These are phyloP conservation scores for Microcyclosporella mali DNA, from an alignment of 2,329 filamentous ascomycete genomes.

Conservation along the genomic window DNA sequence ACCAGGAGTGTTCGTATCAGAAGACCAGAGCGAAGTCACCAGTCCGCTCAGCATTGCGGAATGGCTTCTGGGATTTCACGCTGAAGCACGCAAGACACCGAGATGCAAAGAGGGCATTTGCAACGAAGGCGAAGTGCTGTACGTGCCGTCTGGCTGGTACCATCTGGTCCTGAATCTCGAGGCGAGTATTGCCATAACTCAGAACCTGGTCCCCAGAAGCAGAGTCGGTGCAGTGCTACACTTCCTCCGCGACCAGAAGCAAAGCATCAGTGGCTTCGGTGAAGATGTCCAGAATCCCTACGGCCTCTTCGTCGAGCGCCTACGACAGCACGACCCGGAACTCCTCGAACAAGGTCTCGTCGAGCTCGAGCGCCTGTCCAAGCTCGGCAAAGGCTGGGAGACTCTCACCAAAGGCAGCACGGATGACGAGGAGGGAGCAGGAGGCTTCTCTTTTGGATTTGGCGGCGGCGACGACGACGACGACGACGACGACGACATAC, in stretches of 20 bases:
- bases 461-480: conserved; percentile 45
- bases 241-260: conserved; percentile 74
- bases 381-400: conserved; percentile 79
- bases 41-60: conserved; percentile 93
- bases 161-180: conserved; percentile 90
- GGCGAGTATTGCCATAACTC: conserved; percentile 78
- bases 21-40: conserved; percentile 87
- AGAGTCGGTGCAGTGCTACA: conserved; percentile 69
- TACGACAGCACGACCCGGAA: conserved; percentile 58
- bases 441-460: conserved; percentile 59
- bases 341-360: conserved; percentile 60
- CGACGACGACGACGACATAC: too few species aligned
- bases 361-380: conserved; percentile 57
- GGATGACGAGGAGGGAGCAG: conserved; percentile 41
- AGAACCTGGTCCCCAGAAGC: conserved; percentile 81
- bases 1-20: conserved; percentile 83
- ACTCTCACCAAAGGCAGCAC: conserved; percentile 57
- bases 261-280: conserved; percentile 82
- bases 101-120: conserved; percentile 86
- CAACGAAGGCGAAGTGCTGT: conserved; percentile 73
- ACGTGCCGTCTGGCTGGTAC: conserved; percentile 95
- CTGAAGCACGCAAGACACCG: conserved; percentile 65
- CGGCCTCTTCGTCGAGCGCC: conserved; percentile 63
- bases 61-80: conserved; percentile 86
- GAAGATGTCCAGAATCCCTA: conserved; percentile 66